phyloP scores from a whole-genome alignment of 768 basidiomycete species.

The Tremella mesenterica region DNA sequence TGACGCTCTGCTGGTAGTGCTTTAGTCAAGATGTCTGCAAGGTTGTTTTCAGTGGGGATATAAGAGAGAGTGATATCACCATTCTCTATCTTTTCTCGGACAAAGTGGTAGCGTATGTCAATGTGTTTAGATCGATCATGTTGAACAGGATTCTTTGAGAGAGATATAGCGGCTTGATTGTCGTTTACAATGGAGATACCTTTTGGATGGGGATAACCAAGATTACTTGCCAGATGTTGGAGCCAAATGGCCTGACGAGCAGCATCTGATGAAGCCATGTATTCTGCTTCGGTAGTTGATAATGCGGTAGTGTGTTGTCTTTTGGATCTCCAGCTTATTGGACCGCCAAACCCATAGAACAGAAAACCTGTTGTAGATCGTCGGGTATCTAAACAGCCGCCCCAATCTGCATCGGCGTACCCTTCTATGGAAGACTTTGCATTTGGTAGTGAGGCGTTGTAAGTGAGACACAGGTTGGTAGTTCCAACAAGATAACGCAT shows the following conservation, averaged over 20 bases:
- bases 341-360: constrained; percentile 42
- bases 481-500: constrained; percentile 25
- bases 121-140: constrained; percentile 49
- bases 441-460: constrained; percentile 6
- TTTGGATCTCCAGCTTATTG: constrained; percentile 48
- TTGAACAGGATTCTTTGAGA: constrained; percentile 43
- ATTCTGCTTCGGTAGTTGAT: constrained; percentile 50
- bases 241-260: constrained; percentile 46
- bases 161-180: constrained; percentile 46
- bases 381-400: constrained; percentile 29
- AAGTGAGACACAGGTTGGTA: constrained; percentile 3
- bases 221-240: constrained; percentile 5
- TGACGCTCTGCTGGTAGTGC: not conserved
- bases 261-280: constrained; percentile 45
- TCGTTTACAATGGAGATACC: constrained; percentile 23
- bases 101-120: constrained; percentile 45
- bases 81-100: constrained; percentile 2
- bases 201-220: constrained; percentile 2
- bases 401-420: constrained; percentile 41
- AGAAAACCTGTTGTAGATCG: constrained; percentile 42
- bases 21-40: constrained; percentile 13
- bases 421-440: constrained; percentile 34
- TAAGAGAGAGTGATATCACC: not conserved
- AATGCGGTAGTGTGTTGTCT: constrained; percentile 46
- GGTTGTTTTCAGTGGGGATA: not conserved